Evolutionary conservation across 2,329 filamentous ascomycete species (phyloP), one percentile per base, ranked within the genome.

Genomic region (Phialocephala sp.): DNA sequence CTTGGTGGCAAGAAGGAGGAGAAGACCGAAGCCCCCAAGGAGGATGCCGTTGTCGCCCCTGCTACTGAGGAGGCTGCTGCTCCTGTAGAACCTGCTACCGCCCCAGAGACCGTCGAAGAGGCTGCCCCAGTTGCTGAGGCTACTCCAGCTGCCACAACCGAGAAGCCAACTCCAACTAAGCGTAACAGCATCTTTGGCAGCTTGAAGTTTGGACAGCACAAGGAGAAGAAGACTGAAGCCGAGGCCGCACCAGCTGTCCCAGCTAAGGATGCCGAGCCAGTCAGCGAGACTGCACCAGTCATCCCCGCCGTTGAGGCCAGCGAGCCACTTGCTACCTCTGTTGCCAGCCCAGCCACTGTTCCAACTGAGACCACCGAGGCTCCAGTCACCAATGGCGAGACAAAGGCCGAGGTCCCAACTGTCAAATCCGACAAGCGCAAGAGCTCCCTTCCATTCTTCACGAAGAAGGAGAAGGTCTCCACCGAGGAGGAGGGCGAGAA

Each of bases 361-460:
- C 74, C 76, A 66, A 72, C 74, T 68, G 74, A 76, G 59, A 71
- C 72, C 52, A 70, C 74, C 39, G 75, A 77, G 63, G 50, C 65
- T 27, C 74, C 78, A 58, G 69, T 70, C 35, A 77, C 77, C 68
- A 78, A 79, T 73, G 80, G 80, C 65, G 73, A 80, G 67, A 74
- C 78, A 65, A 76, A 77, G 66, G 72, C 78, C 66, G 80, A 80
- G 72, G 76, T 73, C 61, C 74, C 74, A 63, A 68, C 73, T 36
- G 69, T 74, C 64, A 82, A 82, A 76, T 63, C 74, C 35, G 78
- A 79, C 73, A 91, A 91, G 86, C 87, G 89, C 73, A 81, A 81
- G 71, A 89, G 87, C 72, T 85, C 90, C 78, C 70, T 77, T 32
- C 76, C 76, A 68, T 91, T 87, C 87, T 72, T 84, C 77, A 86